Conservation (phyloP, 192 early-diverging fungal species). For the Gonapodya prolifera region DNA sequence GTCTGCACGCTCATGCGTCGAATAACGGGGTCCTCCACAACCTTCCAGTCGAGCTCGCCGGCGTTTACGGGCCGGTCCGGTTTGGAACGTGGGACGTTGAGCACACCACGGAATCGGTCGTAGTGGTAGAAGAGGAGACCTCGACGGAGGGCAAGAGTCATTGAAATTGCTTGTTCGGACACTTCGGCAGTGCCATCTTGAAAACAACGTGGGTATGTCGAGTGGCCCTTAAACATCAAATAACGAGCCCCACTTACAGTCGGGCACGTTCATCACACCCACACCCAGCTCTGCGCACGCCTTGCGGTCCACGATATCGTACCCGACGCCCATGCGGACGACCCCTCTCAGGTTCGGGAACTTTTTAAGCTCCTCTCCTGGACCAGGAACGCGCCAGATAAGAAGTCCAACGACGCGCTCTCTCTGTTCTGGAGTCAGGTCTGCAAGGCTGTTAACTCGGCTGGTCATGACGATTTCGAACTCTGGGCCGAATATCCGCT, state of each 20-base stretch:
- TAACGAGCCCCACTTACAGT: neutral
- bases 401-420: neutral
- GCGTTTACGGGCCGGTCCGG: neutral
- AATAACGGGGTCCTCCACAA: neutral
- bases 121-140: neutral
- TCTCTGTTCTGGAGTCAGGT: neutral
- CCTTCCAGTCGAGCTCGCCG: neutral
- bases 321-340: neutral
- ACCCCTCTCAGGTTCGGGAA: neutral
- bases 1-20: slow-evolving; percentile 3
- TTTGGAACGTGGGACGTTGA: neutral
- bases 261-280: neutral
- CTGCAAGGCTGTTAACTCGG: neutral
- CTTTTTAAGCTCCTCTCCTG: neutral
- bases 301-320: neutral
- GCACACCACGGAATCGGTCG: neutral
- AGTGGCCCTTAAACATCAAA: too few species aligned
- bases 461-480: neutral
- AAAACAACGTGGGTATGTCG: neutral
- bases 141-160: neutral
- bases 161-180: neutral
- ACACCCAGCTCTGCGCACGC: neutral
- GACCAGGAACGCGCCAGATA: neutral
- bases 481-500: neutral
- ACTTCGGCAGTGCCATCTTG: neutral